Evolutionary conservation across 1,284 basidiomycete species (phyloP).

Genomic region (Inonotus obliquus): DNA sequence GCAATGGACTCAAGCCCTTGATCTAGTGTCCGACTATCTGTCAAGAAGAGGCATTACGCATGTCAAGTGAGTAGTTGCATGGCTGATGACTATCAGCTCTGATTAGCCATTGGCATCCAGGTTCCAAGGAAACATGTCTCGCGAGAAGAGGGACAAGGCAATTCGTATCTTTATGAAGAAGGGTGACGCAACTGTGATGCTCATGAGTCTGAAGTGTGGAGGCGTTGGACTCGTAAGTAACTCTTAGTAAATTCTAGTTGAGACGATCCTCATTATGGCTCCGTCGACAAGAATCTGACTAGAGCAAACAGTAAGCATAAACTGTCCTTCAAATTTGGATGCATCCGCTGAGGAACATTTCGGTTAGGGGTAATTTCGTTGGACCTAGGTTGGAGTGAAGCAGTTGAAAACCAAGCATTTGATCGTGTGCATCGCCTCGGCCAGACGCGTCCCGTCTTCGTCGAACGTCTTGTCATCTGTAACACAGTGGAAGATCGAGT

Average conservation of each 20-base stretch:
- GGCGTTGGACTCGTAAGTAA: slow-evolving; percentile 30
- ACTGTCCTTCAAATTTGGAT: slow-evolving; percentile 16
- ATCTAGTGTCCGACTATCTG: slow-evolving; percentile 52
- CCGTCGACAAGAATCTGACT: slow-evolving; percentile 40
- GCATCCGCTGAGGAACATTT: not conserved
- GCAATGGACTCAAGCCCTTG: slow-evolving; percentile 56
- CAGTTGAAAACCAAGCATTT: slow-evolving; percentile 41
- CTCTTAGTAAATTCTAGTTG: not conserved
- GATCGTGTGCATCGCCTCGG: slow-evolving; percentile 48
- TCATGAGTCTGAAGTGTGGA: slow-evolving; percentile 59
- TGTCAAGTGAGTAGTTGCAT: slow-evolving; percentile 40
- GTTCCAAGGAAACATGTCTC: slow-evolving; percentile 58
- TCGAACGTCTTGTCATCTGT: slow-evolving; percentile 53
- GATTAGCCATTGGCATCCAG: slow-evolving; percentile 25
- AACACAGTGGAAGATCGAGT: slow-evolving; percentile 60
- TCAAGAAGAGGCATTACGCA: slow-evolving; percentile 42
- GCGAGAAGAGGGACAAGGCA: slow-evolving; percentile 43
- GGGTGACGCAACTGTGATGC: slow-evolving; percentile 49
- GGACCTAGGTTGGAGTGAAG: slow-evolving; percentile 58
- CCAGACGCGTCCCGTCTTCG: slow-evolving; percentile 46
- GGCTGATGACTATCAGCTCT: not conserved
- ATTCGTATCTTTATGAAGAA: slow-evolving; percentile 52
- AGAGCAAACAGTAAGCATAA: slow-evolving; percentile 47
- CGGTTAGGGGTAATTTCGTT: slow-evolving; percentile 45
- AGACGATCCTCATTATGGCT: not conserved